These are phyloP conservation scores for Suhomyces bokatorum DNA, from an alignment of 1,139 yeast species.

Conservation along the genomic window DNA sequence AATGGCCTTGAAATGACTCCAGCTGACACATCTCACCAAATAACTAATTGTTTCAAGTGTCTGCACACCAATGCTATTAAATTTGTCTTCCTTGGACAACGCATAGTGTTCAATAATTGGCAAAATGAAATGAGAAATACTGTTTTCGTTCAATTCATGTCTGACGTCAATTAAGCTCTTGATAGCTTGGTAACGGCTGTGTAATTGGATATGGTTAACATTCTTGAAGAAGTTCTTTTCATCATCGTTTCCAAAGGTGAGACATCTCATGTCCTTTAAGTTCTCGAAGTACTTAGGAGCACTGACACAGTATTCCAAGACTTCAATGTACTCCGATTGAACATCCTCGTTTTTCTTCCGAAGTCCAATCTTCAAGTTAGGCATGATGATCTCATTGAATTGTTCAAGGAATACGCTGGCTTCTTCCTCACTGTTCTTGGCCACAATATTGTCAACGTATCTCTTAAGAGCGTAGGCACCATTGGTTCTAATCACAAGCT, in stretches of 20 bases:
- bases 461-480: conserved; percentile 67
- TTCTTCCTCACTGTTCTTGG: conserved; percentile 29
- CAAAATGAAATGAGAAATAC: conserved; percentile 75
- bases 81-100: conserved; percentile 56
- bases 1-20: conserved; percentile 81
- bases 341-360: conserved; percentile 62
- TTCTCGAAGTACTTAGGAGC: conserved; percentile 51
- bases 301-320: conserved; percentile 65
- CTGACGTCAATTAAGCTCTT: conserved; percentile 48
- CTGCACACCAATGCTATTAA: conserved; percentile 73
- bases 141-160: conserved; percentile 52
- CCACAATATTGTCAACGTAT: conserved; percentile 61
- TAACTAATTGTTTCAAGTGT: conserved; percentile 63
- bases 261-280: conserved; percentile 64
- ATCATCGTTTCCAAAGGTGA: conserved; percentile 69
- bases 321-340: conserved; percentile 67
- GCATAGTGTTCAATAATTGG: conserved; percentile 86
- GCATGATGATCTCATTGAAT: conserved; percentile 60
- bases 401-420: conserved; percentile 42
- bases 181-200: conserved; percentile 83
- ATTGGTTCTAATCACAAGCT: conserved; percentile 77
- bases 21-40: conserved; percentile 60
- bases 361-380: conserved; percentile 68
- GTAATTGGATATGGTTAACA: conserved; percentile 79
- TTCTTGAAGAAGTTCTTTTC: conserved; percentile 85